These are phyloP conservation scores for Malassezia arunalokei DNA, from an alignment of 1,284 basidiomycete genomes.

Conservation along the genomic window DNA sequence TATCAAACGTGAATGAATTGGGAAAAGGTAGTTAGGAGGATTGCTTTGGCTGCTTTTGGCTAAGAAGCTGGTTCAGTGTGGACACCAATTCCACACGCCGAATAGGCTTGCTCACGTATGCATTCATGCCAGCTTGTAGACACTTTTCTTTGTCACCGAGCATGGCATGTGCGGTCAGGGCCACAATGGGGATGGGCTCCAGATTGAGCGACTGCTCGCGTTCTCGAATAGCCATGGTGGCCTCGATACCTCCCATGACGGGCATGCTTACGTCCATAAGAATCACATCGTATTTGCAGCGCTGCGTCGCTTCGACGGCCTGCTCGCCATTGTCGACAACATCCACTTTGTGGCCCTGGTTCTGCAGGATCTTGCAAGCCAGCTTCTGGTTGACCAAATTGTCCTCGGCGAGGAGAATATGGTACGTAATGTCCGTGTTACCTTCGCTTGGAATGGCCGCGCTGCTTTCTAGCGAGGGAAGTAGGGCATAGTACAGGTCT, in stretches of 20 bases:
- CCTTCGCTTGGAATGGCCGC: slow-evolving; percentile 66
- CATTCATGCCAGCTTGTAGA: slow-evolving; percentile 39
- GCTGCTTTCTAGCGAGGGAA: slow-evolving; percentile 86
- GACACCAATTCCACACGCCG: slow-evolving; percentile 37
- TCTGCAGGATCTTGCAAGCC: slow-evolving; percentile 91
- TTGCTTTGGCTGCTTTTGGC: slow-evolving; percentile 4
- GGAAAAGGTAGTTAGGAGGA: neutral
- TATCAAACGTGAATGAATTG: neutral
- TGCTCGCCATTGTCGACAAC: slow-evolving; percentile 93
- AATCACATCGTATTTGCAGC: slow-evolving; percentile 55
- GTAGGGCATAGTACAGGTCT: slow-evolving; percentile 80
- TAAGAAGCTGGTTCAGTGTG: slow-evolving; percentile 31
- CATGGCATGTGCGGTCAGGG: slow-evolving; percentile 73
- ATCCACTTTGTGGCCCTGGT: slow-evolving; percentile 88
- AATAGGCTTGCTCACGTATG: slow-evolving; percentile 41
- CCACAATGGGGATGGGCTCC: slow-evolving; percentile 77
- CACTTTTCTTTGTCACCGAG: slow-evolving; percentile 45
- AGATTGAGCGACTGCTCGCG: slow-evolving; percentile 68
- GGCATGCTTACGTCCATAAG: slow-evolving; percentile 83
- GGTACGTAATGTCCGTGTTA: slow-evolving; percentile 70
- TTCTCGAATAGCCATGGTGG: slow-evolving; percentile 57
- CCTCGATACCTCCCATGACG: slow-evolving; percentile 51
- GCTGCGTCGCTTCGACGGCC: slow-evolving; percentile 77
- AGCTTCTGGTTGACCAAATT: slow-evolving; percentile 96
- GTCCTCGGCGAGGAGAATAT: slow-evolving; percentile 93